Base-by-base conservation (phyloP, 768 basidiomycete species). In the Naganishia randhawae region DNA sequence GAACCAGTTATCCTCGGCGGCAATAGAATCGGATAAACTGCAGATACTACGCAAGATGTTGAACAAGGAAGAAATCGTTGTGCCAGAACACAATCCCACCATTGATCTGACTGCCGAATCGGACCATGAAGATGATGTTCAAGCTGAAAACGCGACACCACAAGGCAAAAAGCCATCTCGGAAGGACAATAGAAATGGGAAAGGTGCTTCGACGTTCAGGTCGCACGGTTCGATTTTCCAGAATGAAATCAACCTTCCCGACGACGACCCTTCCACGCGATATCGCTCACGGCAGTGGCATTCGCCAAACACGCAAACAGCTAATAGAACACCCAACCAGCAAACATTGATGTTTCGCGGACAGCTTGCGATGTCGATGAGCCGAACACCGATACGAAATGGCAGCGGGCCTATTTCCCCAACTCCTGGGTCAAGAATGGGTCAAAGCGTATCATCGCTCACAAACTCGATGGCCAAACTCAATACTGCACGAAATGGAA, bases 11-110 rank as follows among this genome's bases (percentile, higher is more conserved):
- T 13, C 19, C 41, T 6, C 45, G 3, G 57, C 35, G 35, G 54
- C 54, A 32, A 61, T 61, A n/a, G 57, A 39, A 61, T 3, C 37
- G 7, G 57, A 61, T 25, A 61, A 61, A 41, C 57, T 61, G n/a
- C 57, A 61, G 16, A 61, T 61, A 1, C 37, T 61, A n/a, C 57
- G 57, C 57, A 61, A 61, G 27, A 61, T 61, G 57, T 13, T 61
- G 11, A 25, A 61, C 39, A 61, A 61, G 39, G 57, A 61, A 17
- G 57, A 61, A 27, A 61, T 61, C 37, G 35, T 25, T 10, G 57
- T 61, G 14, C 57, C 57, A 25, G 35, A 16, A 1, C 19, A 61
- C 37, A 61, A 61, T 39, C 57, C 57, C 3, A 61, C 57, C 0
- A 61, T 61, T 25, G 57, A 61, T 25, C 57, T 61, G 7, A 61